phyloP scores from a whole-genome alignment of 2,329 filamentous ascomycete genomes.

The Cordyceps tenuipes region DNA sequence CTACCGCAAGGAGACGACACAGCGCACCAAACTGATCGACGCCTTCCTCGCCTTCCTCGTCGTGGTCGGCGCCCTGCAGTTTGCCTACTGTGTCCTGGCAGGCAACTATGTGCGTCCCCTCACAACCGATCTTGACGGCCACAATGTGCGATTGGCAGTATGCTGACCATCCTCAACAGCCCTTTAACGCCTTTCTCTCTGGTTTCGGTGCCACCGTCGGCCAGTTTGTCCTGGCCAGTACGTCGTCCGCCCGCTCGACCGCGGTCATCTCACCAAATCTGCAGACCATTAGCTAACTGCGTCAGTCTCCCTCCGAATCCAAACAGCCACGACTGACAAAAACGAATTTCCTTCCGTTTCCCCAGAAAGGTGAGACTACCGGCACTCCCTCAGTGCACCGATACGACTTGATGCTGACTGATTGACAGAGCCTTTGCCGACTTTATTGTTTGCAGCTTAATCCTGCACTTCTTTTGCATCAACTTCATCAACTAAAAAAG shows the following conservation, averaged over 20 bases:
- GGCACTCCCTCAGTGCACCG: background rate
- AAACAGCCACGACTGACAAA: slow-evolving; percentile 79
- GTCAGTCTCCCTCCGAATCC: slow-evolving; percentile 70
- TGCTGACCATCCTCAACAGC: slow-evolving; percentile 44
- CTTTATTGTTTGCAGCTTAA: slow-evolving; percentile 87
- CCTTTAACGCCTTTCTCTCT: slow-evolving; percentile 96
- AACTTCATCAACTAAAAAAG: slow-evolving; percentile 90
- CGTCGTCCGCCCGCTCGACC: slow-evolving; percentile 15
- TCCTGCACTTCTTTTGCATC: slow-evolving; percentile 97
- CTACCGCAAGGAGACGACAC: slow-evolving; percentile 74
- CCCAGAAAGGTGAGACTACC: slow-evolving; percentile 60
- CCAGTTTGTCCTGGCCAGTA: slow-evolving; percentile 92
- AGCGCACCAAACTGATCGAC: slow-evolving; percentile 87
- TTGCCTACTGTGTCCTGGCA: slow-evolving; percentile 81
- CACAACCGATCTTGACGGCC: background rate
- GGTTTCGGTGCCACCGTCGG: slow-evolving; percentile 92
- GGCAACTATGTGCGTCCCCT: slow-evolving; percentile 81
- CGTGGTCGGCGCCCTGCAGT: slow-evolving; percentile 80
- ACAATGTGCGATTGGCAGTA: too few species aligned
- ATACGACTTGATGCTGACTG: background rate
- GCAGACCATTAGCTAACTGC: slow-evolving; percentile 1
- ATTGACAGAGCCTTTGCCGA: slow-evolving; percentile 78
- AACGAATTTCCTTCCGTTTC: slow-evolving; percentile 67
- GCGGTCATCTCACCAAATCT: background rate
- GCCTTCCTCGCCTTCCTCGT: slow-evolving; percentile 84